phyloP scores from a whole-genome alignment of 768 basidiomycete genomes.

The Myochromella boudieri region DNA sequence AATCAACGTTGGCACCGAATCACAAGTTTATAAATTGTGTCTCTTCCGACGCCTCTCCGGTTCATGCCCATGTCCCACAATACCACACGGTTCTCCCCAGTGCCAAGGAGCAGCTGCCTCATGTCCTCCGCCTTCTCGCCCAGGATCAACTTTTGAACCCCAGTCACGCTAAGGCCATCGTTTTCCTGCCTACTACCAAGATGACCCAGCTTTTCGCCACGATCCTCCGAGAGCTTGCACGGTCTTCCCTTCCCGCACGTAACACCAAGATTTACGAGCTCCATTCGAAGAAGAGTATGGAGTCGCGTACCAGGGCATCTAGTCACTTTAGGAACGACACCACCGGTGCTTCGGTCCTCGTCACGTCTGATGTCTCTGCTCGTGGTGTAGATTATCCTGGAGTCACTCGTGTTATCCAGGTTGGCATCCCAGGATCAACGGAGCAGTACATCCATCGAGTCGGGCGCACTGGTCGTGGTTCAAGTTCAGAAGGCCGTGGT shows the following conservation, averaged over 20 bases:
- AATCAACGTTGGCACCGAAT: conserved; percentile 53
- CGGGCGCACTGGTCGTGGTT: conserved; percentile 79
- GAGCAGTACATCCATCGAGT: conserved; percentile 87
- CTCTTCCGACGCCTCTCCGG: conserved; percentile 56
- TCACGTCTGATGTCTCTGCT: conserved; percentile 88
- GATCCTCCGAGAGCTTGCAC: conserved; percentile 52
- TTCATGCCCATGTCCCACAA: conserved; percentile 78
- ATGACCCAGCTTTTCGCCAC: conserved; percentile 75
- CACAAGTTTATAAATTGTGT: conserved; percentile 78
- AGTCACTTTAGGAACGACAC: conserved; percentile 58
- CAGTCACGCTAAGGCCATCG: conserved; percentile 66
- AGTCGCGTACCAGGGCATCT: conserved; percentile 54
- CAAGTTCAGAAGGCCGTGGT: conserved; percentile 55
- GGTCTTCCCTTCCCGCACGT: conserved; percentile 48
- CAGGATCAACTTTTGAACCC: conserved; percentile 84
- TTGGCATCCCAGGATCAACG: conserved; percentile 70
- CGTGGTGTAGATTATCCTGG: conserved; percentile 88
- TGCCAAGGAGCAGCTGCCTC: conserved; percentile 70
- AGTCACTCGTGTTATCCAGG: conserved; percentile 87
- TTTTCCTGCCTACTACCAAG: conserved; percentile 87
- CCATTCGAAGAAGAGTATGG: conserved; percentile 73
- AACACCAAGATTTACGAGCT: conserved; percentile 72
- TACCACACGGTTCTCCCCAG: conserved; percentile 73
- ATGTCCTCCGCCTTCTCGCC: conserved; percentile 75
- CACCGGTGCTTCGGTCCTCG: conserved; percentile 57